Percentiles rank a stretch among this genome's conserved stretches.
phyloP scores from a whole-genome alignment of 2,329 filamentous ascomycete genomes.

The Colletotrichum lentis region DNA sequence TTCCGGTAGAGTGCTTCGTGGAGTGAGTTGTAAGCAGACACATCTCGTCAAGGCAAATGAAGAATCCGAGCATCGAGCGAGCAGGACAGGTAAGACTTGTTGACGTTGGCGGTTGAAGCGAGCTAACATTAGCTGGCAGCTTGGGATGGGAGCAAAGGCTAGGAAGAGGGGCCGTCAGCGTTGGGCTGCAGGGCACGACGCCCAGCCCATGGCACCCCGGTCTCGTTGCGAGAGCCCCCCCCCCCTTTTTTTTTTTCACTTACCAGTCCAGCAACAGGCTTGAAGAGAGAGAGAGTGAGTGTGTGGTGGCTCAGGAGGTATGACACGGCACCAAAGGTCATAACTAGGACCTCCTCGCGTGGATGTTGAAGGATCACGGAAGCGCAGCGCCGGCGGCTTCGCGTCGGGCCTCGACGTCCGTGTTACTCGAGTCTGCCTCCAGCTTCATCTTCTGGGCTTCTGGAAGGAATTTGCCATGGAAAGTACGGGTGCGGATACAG shows the following conservation, averaged over 20 bases:
- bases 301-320: background rate
- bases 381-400: background rate
- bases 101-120: background rate
- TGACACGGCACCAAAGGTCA: constrained; percentile 19
- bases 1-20: too few species aligned
- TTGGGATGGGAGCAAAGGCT: constrained; percentile 23
- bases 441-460: background rate
- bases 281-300: too few species aligned
- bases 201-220: constrained; percentile 9
- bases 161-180: constrained; percentile 35
- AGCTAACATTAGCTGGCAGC: too few species aligned
- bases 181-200: constrained; percentile 18
- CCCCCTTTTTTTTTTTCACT: background rate
- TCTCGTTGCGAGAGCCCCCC: background rate
- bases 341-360: background rate
- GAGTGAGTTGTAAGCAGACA: too few species aligned
- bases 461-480: constrained; percentile 3
- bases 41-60: background rate
- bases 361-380: background rate
- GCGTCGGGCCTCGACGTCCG: constrained; percentile 16
- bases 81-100: background rate
- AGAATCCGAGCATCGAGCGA: background rate
- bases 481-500: background rate
- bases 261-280: background rate
- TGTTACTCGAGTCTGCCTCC: background rate